Conservation (phyloP, 2,329 filamentous ascomycete species). For the Drechslerella stenobrocha region DNA sequence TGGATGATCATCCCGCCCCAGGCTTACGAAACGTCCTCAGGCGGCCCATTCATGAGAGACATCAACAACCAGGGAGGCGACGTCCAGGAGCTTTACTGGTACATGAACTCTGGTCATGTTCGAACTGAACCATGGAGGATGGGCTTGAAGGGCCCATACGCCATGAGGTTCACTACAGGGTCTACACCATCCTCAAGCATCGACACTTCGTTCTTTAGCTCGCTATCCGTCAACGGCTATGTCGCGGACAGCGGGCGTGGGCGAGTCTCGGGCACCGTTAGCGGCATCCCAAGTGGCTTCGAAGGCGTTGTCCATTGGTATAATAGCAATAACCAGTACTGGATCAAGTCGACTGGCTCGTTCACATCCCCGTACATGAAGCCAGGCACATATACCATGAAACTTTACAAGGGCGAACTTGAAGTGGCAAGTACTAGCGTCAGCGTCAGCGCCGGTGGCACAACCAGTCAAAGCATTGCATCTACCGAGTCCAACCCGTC, state of each 20-base stretch:
- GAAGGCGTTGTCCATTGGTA: slow-evolving; percentile 68
- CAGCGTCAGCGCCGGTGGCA: slow-evolving; percentile 60
- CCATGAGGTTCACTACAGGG: slow-evolving; percentile 64
- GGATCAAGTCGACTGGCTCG: slow-evolving; percentile 62
- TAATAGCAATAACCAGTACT: slow-evolving; percentile 67
- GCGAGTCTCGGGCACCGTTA: slow-evolving; percentile 65
- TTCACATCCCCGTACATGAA: slow-evolving; percentile 70
- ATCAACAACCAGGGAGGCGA: slow-evolving; percentile 63
- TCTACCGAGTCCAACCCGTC: slow-evolving; percentile 60
- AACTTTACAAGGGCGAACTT: slow-evolving; percentile 66
- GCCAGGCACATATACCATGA: slow-evolving; percentile 70
- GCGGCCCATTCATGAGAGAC: slow-evolving; percentile 67
- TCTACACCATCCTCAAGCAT: slow-evolving; percentile 61
- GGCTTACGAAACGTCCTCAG: slow-evolving; percentile 66
- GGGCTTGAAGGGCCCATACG: slow-evolving; percentile 69
- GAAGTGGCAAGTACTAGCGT: slow-evolving; percentile 61
- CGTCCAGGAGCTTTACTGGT: slow-evolving; percentile 66
- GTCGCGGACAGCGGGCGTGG: slow-evolving; percentile 64
- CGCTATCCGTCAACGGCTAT: slow-evolving; percentile 64
- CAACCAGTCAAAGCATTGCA: slow-evolving; percentile 61
- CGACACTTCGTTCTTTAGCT: slow-evolving; percentile 65
- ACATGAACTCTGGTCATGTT: slow-evolving; percentile 67
- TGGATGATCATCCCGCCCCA: slow-evolving; percentile 64
- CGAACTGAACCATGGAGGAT: slow-evolving; percentile 66
- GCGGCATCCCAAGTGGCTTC: slow-evolving; percentile 62